These are phyloP conservation scores for Globisporangium yorkense DNA, from an alignment of 352 stramenopile species.

Conservation along the genomic window DNA sequence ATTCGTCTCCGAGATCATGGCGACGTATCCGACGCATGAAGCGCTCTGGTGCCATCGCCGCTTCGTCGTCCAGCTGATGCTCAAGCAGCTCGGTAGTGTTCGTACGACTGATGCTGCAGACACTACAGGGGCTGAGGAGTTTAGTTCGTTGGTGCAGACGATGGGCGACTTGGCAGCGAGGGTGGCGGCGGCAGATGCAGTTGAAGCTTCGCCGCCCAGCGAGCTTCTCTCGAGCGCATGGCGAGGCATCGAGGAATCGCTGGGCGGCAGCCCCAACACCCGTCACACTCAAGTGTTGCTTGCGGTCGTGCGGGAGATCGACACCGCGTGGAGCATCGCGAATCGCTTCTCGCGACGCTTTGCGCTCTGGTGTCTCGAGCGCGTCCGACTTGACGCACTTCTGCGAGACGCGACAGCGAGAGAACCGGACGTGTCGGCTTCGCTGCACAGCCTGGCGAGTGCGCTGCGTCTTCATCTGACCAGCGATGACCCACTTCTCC, in stretches of 20 bases:
- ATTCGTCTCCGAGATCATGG: conserved; percentile 48
- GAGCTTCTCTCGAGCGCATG: not conserved
- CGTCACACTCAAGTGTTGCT: conserved; percentile 2
- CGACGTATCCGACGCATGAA: conserved; percentile 45
- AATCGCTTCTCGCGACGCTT: conserved; percentile 43
- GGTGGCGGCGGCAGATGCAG: not conserved
- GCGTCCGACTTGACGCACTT: conserved; percentile 2
- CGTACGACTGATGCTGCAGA: not conserved
- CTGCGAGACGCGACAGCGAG: not conserved
- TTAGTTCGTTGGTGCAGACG: not conserved
- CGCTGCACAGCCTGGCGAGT: not conserved
- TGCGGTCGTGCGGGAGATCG: conserved; percentile 29
- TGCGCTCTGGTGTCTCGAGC: conserved; percentile 38
- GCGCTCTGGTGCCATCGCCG: conserved; percentile 78
- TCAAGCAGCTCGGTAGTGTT: conserved; percentile 11
- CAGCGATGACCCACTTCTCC: conserved; percentile 14
- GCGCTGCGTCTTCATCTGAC: conserved; percentile 5
- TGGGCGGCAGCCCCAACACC: not conserved
- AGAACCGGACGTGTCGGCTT: not conserved
- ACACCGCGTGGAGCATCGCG: conserved; percentile 31
- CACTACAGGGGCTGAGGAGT: not conserved
- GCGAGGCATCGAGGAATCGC: not conserved
- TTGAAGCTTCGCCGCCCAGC: no score
- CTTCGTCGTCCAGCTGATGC: conserved; percentile 46
- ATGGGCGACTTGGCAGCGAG: conserved; percentile 8